Evolutionary conservation across 1,284 basidiomycete species (phyloP).

Genomic region (Butyriboletus appendiculatus): DNA sequence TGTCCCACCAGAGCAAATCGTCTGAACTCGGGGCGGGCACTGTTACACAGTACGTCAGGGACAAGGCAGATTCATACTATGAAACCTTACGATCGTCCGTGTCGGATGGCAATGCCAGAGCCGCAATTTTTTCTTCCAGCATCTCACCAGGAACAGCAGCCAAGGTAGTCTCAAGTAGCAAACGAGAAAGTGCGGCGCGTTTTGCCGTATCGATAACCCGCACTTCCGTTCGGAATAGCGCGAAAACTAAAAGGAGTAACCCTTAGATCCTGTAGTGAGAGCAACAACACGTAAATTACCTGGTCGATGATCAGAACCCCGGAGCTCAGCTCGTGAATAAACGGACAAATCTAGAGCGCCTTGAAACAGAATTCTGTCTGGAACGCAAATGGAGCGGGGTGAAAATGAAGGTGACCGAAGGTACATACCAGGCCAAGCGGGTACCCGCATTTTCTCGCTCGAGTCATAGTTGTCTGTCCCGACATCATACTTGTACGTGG

Average conservation of each 20-base stretch:
- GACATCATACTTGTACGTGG: conserved; percentile 88
- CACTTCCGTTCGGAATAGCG: conserved; percentile 77
- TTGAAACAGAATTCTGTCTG: conserved; percentile 90
- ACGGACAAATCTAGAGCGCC: conserved; percentile 69
- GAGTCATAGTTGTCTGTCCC: conserved; percentile 90
- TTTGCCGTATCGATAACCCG: conserved; percentile 79
- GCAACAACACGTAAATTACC: conserved; percentile 42
- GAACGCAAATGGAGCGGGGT: background rate
- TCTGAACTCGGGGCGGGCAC: conserved; percentile 82
- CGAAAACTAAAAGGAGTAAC: conserved; percentile 63
- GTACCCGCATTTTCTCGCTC: conserved; percentile 94
- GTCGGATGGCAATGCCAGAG: conserved; percentile 44
- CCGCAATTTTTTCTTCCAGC: conserved; percentile 70
- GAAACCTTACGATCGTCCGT: conserved; percentile 37
- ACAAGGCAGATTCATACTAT: background rate
- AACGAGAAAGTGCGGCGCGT: conserved; percentile 66
- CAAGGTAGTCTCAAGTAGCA: conserved; percentile 65
- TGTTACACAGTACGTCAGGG: conserved; percentile 31
- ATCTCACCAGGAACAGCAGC: conserved; percentile 63
- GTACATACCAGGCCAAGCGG: conserved; percentile 92
- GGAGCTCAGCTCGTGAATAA: conserved; percentile 79
- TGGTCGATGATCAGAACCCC: conserved; percentile 93
- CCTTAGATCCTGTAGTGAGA: background rate
- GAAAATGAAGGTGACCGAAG: background rate
- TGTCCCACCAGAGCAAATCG: conserved; percentile 75